Evolutionary conservation across 257 asterid species (phyloP).

Genomic region (Cruciata laevipes): DNA sequence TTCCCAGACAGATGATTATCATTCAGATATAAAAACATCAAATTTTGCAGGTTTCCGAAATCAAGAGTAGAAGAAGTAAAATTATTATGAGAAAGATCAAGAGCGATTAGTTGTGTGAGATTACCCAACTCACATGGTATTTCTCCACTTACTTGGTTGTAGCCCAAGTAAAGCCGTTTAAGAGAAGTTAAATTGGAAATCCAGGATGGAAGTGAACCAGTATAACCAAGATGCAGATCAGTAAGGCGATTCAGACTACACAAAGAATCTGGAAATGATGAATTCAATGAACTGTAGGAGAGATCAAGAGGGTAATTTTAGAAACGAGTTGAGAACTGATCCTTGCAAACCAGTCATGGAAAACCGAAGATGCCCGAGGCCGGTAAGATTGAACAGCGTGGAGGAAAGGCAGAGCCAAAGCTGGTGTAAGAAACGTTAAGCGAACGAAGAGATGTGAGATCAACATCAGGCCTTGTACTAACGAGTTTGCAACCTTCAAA

Average conservation of each 20-base stretch:
- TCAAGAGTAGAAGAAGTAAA: background rate
- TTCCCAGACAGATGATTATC: no score
- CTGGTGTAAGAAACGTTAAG: background rate
- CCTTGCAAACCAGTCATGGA: background rate
- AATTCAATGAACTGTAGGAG: background rate
- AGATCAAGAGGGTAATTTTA: background rate
- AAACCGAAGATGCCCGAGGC: background rate
- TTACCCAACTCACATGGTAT: conserved; percentile 20
- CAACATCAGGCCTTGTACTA: background rate
- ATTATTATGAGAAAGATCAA: background rate
- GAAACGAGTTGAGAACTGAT: background rate
- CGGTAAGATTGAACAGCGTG: background rate
- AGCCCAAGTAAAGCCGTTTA: background rate
- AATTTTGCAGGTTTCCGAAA: no score
- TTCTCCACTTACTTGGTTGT: conserved; percentile 13
- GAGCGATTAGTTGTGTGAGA: conserved; percentile 3
- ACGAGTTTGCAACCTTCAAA: background rate
- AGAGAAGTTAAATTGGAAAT: background rate
- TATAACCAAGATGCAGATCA: background rate
- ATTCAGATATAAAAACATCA: no score
- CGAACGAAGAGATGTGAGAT: background rate
- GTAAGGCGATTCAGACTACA: background rate
- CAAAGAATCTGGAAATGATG: background rate
- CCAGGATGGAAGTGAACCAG: background rate
- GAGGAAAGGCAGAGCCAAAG: background rate